These are phyloP conservation scores for Linnemannia schmuckeri DNA, from an alignment of 192 early-diverging fungal species.

Conservation along the genomic window DNA sequence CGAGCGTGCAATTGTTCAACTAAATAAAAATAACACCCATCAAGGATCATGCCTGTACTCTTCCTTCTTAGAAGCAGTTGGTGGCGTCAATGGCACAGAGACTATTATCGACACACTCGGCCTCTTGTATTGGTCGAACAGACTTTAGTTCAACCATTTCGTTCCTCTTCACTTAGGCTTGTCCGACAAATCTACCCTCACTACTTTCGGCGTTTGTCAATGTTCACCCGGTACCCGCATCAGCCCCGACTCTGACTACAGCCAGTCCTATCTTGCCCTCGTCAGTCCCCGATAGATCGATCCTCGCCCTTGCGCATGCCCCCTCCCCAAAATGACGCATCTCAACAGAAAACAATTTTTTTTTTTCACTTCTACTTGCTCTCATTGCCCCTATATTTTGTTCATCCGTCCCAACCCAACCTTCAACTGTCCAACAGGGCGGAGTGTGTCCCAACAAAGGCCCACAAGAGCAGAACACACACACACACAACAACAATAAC, in stretches of 20 bases:
- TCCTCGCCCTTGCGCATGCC: neutral
- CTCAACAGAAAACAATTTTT: neutral
- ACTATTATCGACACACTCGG: neutral
- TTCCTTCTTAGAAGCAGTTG: neutral
- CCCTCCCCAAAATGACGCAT: neutral
- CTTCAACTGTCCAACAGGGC: neutral
- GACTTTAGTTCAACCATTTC: too few species aligned
- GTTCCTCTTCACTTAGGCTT: neutral
- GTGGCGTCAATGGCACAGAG: neutral
- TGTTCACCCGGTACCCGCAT: neutral
- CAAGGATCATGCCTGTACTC: neutral
- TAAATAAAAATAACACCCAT: neutral
- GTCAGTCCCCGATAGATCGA: neutral
- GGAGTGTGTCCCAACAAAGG: neutral
- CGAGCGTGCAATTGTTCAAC: neutral
- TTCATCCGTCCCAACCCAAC: neutral
- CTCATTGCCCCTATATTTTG: neutral
- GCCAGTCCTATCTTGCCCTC: neutral
- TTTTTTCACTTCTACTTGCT: too few species aligned
- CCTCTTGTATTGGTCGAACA: neutral
- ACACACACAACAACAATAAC: neutral
- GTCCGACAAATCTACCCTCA: neutral
- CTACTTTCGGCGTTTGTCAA: neutral
- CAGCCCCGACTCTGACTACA: neutral
- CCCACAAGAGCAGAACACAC: neutral